phyloP scores from a whole-genome alignment of 2,329 filamentous ascomycete genomes.

The Neofusicoccum umdonicola region DNA sequence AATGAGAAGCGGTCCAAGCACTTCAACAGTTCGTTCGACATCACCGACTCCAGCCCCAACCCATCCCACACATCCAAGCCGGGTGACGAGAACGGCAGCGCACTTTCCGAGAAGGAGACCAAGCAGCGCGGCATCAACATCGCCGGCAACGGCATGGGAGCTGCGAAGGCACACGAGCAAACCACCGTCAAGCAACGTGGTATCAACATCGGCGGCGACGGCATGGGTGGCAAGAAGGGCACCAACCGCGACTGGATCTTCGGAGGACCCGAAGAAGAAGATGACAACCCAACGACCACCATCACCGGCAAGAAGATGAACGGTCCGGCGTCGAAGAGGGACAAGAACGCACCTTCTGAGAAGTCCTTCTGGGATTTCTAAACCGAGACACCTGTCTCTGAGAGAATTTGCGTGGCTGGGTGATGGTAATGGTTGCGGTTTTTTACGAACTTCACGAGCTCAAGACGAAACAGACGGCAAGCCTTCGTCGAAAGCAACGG shows the following conservation, averaged over 20 bases:
- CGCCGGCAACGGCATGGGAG: conserved; percentile 57
- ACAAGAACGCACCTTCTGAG: not conserved
- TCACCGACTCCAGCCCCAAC: conserved; percentile 66
- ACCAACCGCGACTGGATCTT: conserved; percentile 40
- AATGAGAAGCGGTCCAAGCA: conserved; percentile 70
- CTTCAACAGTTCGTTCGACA: conserved; percentile 74
- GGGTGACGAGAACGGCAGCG: conserved; percentile 31
- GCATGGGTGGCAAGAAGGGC: conserved; percentile 41
- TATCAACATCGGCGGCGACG: conserved; percentile 41
- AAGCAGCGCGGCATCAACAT: conserved; percentile 20
- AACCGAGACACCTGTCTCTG: not conserved
- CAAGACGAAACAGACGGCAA: not conserved
- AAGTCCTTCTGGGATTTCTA: conserved; percentile 34
- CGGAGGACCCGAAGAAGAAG: conserved; percentile 33
- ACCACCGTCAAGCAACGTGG: conserved; percentile 26
- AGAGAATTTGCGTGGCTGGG: not conserved
- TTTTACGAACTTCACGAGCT: not conserved
- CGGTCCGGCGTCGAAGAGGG: not conserved
- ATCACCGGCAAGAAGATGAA: conserved; percentile 18
- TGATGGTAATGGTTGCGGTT: not conserved
- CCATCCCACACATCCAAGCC: conserved; percentile 31
- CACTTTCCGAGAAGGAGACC: conserved; percentile 24
- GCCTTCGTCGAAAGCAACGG: not conserved
- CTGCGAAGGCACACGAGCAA: conserved; percentile 44
- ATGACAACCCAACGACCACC: conserved; percentile 18